A percentile compares a stretch with the other conserved stretches of the same genome.
Evolutionary conservation across 805 yeast species (phyloP).

Genomic region (Yamadazyma philogaea): DNA sequence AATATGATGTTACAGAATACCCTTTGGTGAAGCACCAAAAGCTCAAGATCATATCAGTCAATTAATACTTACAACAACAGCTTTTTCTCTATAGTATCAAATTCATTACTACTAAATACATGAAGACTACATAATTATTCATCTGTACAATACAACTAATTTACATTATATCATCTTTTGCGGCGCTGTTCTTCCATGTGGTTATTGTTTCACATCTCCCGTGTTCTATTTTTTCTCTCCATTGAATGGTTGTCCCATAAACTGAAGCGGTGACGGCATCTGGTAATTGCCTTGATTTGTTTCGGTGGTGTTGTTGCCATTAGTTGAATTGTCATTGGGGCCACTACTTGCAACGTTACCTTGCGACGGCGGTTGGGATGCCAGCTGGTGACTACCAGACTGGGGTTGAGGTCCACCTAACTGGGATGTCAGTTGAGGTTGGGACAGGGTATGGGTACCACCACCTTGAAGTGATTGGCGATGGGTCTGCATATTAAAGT

Average conservation of each 20-base stretch:
- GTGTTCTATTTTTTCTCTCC: constrained; percentile 7
- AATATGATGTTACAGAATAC: too few relatives aligned
- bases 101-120: neutral
- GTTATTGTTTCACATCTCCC: constrained; percentile 8
- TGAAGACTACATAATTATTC: too few relatives aligned
- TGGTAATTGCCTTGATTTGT: constrained; percentile 4
- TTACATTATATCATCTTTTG: constrained; percentile 2
- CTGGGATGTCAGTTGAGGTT: too few relatives aligned
- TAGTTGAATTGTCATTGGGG: neutral
- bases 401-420: neutral
- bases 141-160: neutral
- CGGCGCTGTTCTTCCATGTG: too few relatives aligned
- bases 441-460: neutral
- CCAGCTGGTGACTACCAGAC: too few relatives aligned
- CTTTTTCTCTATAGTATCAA: too few relatives aligned
- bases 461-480: neutral
- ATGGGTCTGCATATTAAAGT: constrained; percentile 17
- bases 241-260: constrained; percentile 31
- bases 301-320: neutral
- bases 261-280: constrained; percentile 23
- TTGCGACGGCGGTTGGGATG: too few relatives aligned
- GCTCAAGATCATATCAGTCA: too few relatives aligned
- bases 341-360: neutral
- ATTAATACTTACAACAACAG: too few relatives aligned
- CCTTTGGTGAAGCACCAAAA: too few relatives aligned